These are phyloP conservation scores for Dactylonectria estremocensis DNA, from an alignment of 2,329 filamentous ascomycete genomes.

Conservation along the genomic window DNA sequence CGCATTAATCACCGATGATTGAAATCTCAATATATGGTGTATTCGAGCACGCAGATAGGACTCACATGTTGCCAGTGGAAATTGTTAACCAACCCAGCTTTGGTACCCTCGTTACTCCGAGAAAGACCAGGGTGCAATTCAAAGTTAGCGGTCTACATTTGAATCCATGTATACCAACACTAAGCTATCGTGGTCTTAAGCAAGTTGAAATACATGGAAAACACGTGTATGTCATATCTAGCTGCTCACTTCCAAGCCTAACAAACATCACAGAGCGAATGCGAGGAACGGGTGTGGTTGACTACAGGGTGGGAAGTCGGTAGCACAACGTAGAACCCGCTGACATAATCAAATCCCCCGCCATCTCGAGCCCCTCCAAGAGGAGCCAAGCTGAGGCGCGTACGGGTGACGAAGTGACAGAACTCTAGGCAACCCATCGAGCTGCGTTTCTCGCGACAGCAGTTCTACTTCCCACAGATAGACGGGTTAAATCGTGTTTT, in stretches of 20 bases:
- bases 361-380: constrained; percentile 27
- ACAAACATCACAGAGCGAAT: not conserved
- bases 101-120: too few relatives aligned
- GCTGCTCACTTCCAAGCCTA: not conserved
- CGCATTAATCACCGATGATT: too few relatives aligned
- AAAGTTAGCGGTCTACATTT: too few relatives aligned
- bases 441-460: constrained; percentile 14
- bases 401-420: constrained; percentile 15
- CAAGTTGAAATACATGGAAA: too few relatives aligned
- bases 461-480: not conserved
- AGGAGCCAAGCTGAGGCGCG: not conserved
- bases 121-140: too few relatives aligned
- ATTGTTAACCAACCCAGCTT: too few relatives aligned
- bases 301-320: not conserved
- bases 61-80: too few relatives aligned
- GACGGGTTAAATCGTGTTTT: not conserved
- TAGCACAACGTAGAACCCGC: constrained; percentile 16
- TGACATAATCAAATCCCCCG: constrained; percentile 35
- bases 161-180: too few relatives aligned
- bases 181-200: too few relatives aligned
- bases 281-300: not conserved
- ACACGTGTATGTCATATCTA: not conserved
- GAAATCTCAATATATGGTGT: too few relatives aligned
- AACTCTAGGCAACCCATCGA: constrained; percentile 28
- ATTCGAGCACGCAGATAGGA: too few relatives aligned